A percentile compares a stretch with the other conserved stretches of the same genome.
phyloP scores from a whole-genome alignment of 208 protist genomes.

The Acanthamoeba sp. region DNA sequence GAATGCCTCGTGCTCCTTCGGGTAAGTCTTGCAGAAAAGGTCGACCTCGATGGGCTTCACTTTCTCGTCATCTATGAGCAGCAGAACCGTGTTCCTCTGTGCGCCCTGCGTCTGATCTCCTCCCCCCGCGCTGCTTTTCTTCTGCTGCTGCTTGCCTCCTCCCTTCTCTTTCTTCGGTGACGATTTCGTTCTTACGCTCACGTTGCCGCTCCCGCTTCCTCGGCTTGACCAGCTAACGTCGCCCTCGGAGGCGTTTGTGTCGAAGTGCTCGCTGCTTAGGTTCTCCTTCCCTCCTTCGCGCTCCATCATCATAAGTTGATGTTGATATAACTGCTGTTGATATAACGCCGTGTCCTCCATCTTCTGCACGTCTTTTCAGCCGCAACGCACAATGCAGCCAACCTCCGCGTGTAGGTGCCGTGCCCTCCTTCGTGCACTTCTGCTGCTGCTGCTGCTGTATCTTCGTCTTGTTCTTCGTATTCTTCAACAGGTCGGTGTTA shows the following conservation, averaged over 20 bases:
- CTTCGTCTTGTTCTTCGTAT: too few species aligned
- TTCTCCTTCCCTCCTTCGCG: neutral
- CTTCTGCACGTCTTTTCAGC: neutral
- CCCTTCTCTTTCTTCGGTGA: slow-evolving; percentile 1
- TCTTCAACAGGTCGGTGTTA: too few species aligned
- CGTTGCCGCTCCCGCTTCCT: neutral
- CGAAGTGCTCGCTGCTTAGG: neutral
- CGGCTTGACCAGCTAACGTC: neutral
- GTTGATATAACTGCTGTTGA: neutral
- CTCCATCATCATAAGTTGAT: neutral
- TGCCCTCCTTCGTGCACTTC: too few species aligned
- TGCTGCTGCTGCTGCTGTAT: too few species aligned
- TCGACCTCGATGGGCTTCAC: slow-evolving; percentile 66
- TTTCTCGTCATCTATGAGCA: slow-evolving; percentile 65
- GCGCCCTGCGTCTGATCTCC: neutral
- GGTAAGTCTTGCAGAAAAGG: slow-evolving; percentile 63
- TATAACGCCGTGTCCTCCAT: neutral
- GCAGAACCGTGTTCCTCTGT: neutral
- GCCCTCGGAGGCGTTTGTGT: neutral
- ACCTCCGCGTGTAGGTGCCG: too few species aligned
- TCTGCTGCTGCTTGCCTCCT: neutral
- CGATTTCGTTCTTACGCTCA: neutral
- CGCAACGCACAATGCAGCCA: neutral
- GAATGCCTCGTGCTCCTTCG: slow-evolving; percentile 71
- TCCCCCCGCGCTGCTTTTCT: neutral